phyloP scores from a whole-genome alignment of 2,329 filamentous ascomycete species.

The Fusarium graminum region DNA sequence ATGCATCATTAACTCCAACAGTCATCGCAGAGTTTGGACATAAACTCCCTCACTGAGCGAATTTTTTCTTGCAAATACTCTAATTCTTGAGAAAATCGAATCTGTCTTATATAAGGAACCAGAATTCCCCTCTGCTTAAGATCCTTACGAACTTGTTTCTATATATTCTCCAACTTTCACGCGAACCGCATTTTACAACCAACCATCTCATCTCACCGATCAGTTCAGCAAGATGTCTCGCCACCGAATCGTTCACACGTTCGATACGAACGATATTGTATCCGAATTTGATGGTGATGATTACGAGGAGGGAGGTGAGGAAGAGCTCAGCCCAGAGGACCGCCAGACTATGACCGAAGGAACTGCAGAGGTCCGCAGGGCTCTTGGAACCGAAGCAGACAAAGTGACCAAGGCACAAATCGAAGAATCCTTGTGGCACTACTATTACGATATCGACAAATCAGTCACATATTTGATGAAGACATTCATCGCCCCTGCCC shows the following conservation, averaged over 20 bases:
- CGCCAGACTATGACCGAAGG: constrained; percentile 69
- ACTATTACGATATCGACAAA: constrained; percentile 93
- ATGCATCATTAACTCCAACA: constrained; percentile 28
- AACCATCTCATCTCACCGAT: background rate
- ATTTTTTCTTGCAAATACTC: background rate
- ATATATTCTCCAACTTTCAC: background rate
- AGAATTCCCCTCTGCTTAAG: background rate
- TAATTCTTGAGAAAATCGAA: background rate
- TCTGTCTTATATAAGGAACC: constrained; percentile 2
- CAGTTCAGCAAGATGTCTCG: constrained; percentile 43
- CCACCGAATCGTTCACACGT: constrained; percentile 55
- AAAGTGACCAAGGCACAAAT: constrained; percentile 76
- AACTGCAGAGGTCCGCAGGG: constrained; percentile 74
- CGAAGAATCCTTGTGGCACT: constrained; percentile 92
- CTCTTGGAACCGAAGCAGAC: constrained; percentile 70
- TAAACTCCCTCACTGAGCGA: constrained; percentile 1
- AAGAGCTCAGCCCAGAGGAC: constrained; percentile 63
- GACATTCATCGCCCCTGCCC: constrained; percentile 65
- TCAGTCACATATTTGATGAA: constrained; percentile 83
- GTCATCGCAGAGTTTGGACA: constrained; percentile 2
- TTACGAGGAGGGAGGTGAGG: constrained; percentile 61
- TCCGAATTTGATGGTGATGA: constrained; percentile 64
- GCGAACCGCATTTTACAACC: constrained; percentile 8
- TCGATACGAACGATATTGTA: constrained; percentile 62
- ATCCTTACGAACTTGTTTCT: background rate